Conservation (phyloP, 345 rosid species). For the Leavenworthia alabamica region DNA sequence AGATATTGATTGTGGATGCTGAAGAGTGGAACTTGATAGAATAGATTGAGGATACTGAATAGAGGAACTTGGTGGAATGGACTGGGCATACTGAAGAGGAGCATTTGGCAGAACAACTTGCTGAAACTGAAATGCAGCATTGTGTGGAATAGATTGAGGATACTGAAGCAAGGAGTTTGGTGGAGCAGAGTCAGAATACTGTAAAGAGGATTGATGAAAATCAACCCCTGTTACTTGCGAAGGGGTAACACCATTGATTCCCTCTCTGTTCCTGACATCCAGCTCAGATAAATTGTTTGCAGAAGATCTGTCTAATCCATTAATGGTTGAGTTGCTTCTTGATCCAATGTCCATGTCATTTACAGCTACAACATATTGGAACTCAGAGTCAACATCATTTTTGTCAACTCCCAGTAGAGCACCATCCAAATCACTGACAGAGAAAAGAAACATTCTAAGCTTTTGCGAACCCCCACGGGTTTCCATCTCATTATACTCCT, state of each 20-base stretch:
- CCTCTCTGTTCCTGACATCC: conserved; percentile 37
- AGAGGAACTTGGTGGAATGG: conserved; percentile 22
- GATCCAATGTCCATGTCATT: conserved; percentile 70
- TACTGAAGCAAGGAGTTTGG: conserved; percentile 42
- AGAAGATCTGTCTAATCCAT: conserved; percentile 45
- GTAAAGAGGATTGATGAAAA: conserved; percentile 36
- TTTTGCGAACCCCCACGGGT: conserved; percentile 49
- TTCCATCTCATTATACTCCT: conserved; percentile 62
- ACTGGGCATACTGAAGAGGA: conserved; percentile 22
- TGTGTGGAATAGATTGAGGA: conserved; percentile 38
- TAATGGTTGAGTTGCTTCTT: conserved; percentile 42
- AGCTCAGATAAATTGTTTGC: conserved; percentile 49
- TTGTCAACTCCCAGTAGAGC: conserved; percentile 47
- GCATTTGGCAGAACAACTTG: conserved; percentile 24
- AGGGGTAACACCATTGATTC: conserved; percentile 32
- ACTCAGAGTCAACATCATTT: conserved; percentile 54
- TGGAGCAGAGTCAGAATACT: conserved; percentile 32
- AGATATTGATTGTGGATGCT: conserved; percentile 43
- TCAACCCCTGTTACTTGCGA: conserved; percentile 34
- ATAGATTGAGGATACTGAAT: conserved; percentile 29
- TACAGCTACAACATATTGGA: conserved; percentile 66
- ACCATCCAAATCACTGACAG: conserved; percentile 61
- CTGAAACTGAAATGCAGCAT: conserved; percentile 32
- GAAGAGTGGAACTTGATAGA: conserved; percentile 15
- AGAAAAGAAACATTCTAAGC: conserved; percentile 69